These are phyloP conservation scores for Chernovozyma aurita DNA, from an alignment of 1,139 yeast species.

Conservation along the genomic window DNA sequence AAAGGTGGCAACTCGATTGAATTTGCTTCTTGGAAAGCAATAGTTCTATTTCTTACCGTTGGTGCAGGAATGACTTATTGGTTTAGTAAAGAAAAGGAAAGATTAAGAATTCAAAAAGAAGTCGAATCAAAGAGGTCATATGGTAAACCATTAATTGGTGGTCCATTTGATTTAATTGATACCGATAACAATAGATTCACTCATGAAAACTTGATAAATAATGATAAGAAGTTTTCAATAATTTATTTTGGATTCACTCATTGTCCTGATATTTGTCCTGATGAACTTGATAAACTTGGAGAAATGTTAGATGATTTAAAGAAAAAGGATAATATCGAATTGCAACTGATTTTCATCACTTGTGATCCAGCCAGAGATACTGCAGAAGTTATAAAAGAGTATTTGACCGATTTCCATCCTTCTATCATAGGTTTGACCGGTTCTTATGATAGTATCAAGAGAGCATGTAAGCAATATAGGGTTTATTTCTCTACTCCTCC, in stretches of 20 bases:
- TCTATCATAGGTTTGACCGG: slow-evolving; percentile 90
- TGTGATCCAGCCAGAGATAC: slow-evolving; percentile 95
- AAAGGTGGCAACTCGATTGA: slow-evolving; percentile 42
- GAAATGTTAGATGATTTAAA: slow-evolving; percentile 67
- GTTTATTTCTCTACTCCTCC: slow-evolving; percentile 97
- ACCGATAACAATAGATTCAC: slow-evolving; percentile 70
- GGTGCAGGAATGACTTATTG: slow-evolving; percentile 71
- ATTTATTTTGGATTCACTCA: slow-evolving; percentile 93
- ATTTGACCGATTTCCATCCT: slow-evolving; percentile 83
- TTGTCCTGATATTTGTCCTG: slow-evolving; percentile 98
- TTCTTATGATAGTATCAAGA: slow-evolving; percentile 75
- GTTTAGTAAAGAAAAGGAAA: slow-evolving; percentile 69
- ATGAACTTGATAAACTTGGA: slow-evolving; percentile 88
- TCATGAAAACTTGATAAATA: slow-evolving; percentile 65
- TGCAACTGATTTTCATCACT: slow-evolving; percentile 87
- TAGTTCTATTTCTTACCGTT: slow-evolving; percentile 54
- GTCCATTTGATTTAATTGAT: slow-evolving; percentile 73
- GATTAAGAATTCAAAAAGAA: slow-evolving; percentile 66
- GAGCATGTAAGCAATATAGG: slow-evolving; percentile 79
- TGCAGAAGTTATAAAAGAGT: slow-evolving; percentile 75
- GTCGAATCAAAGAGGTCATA: slow-evolving; percentile 82
- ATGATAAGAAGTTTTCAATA: slow-evolving; percentile 58
- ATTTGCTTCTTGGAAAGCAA: slow-evolving; percentile 87
- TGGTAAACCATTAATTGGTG: slow-evolving; percentile 93
- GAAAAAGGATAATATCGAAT: slow-evolving; percentile 46